Conservation (phyloP, 805 yeast species). For the Zygosaccharomyces kombuchaensis region DNA sequence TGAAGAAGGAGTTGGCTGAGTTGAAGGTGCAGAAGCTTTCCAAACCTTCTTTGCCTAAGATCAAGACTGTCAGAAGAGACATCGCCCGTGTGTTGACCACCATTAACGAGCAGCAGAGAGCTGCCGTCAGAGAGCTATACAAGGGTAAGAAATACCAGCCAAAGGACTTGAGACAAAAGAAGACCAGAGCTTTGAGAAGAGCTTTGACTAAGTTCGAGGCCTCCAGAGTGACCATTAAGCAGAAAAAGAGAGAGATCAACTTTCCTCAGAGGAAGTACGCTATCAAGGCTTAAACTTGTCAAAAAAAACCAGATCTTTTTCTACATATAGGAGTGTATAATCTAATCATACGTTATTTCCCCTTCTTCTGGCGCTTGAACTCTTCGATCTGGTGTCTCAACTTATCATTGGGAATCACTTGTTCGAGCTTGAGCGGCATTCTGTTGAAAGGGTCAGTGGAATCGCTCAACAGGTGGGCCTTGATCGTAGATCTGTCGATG, state of each 20-base stretch:
- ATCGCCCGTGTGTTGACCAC: slow-evolving; percentile 97
- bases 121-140: slow-evolving; percentile 90
- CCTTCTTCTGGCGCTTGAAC: slow-evolving; percentile 47
- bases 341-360: slow-evolving; percentile 23
- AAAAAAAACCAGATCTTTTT: slow-evolving; percentile 6
- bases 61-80: slow-evolving; percentile 95
- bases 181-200: slow-evolving; percentile 99
- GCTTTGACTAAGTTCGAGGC: slow-evolving; percentile 85
- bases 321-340: slow-evolving; percentile 22
- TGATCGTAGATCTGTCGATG: slow-evolving; percentile 87
- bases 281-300: slow-evolving; percentile 79
- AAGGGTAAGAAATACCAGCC: slow-evolving; percentile 93
- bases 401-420: slow-evolving; percentile 74
- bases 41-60: slow-evolving; percentile 90
- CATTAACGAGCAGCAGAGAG: slow-evolving; percentile 96
- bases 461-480: slow-evolving; percentile 89
- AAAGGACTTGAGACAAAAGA: slow-evolving; percentile 98
- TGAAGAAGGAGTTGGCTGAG: slow-evolving; percentile 93
- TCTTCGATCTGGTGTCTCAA: slow-evolving; percentile 56
- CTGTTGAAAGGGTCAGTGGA: slow-evolving; percentile 97
- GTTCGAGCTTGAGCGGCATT: slow-evolving; percentile 83
- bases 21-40: slow-evolving; percentile 94
- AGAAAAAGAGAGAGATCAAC: slow-evolving; percentile 87
- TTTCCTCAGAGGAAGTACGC: slow-evolving; percentile 99
- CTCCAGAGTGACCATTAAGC: slow-evolving; percentile 75